phyloP scores from a whole-genome alignment of 345 rosid species.

The Populus pruinosa region DNA sequence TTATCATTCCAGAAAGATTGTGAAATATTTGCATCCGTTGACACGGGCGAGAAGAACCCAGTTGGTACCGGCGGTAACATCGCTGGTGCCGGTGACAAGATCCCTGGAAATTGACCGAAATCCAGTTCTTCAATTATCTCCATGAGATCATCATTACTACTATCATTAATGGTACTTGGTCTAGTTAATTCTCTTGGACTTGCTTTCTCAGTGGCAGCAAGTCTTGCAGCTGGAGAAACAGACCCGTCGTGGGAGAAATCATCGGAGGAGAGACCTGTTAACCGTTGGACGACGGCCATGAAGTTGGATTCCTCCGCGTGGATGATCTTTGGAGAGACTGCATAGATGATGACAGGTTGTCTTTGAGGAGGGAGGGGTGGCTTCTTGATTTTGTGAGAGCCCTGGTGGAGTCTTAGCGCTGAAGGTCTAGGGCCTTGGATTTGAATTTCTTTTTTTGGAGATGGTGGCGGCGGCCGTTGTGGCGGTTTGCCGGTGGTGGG shows the following conservation, averaged over 20 bases:
- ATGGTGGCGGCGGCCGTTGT: background rate
- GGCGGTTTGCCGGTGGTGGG: slow-evolving; percentile 25
- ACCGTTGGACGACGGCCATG: slow-evolving; percentile 84
- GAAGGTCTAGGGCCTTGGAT: slow-evolving; percentile 77
- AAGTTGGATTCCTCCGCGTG: slow-evolving; percentile 61
- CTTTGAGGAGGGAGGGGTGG: slow-evolving; percentile 49
- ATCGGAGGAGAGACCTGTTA: slow-evolving; percentile 65
- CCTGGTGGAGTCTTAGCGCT: slow-evolving; percentile 56
- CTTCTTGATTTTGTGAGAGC: slow-evolving; percentile 62
- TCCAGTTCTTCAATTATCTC: slow-evolving; percentile 29
- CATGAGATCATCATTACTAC: background rate
- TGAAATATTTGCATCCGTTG: slow-evolving; percentile 13
- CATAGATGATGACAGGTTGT: slow-evolving; percentile 55
- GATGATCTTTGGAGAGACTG: slow-evolving; percentile 74
- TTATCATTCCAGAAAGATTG: slow-evolving; percentile 26
- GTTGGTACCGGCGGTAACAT: slow-evolving; percentile 42
- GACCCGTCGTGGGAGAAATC: slow-evolving; percentile 35
- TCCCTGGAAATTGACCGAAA: slow-evolving; percentile 50
- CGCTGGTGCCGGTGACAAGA: slow-evolving; percentile 74
- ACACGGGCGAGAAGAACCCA: slow-evolving; percentile 54
- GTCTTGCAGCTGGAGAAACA: slow-evolving; percentile 76
- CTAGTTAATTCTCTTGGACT: slow-evolving; percentile 43
- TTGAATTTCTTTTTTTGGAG: slow-evolving; percentile 39
- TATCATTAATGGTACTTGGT: background rate
- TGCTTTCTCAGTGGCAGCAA: slow-evolving; percentile 68